Evolutionary conservation across 208 protist species (phyloP).

Genomic region (Acanthamoeba rhysodes): DNA sequence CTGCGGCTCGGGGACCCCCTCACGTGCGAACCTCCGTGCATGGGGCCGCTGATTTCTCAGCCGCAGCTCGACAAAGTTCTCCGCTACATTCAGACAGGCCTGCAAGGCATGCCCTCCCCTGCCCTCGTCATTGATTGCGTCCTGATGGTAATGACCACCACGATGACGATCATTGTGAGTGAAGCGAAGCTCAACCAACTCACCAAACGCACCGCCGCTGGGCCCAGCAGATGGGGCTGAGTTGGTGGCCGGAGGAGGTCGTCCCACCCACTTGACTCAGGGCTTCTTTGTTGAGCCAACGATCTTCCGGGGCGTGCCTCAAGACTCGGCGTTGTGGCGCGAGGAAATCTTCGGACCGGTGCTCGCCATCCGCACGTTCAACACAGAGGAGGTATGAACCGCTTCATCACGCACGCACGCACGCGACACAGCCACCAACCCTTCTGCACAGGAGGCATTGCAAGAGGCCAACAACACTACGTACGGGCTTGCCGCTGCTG

Average conservation of each 20-base stretch:
- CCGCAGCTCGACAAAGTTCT: conserved; percentile 35
- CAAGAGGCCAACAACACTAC: conserved; percentile 36
- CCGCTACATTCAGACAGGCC: conserved; percentile 13
- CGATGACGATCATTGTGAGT: neutral
- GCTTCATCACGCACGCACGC: neutral
- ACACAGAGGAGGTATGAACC: neutral
- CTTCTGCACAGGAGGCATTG: conserved; percentile 27
- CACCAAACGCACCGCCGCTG: neutral
- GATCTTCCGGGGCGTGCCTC: conserved; percentile 32
- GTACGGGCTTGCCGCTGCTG: conserved; percentile 68
- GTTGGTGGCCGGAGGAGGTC: conserved; percentile 14
- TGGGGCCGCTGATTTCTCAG: conserved; percentile 43
- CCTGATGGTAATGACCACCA: neutral
- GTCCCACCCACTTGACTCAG: neutral
- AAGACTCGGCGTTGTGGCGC: neutral
- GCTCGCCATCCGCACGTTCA: conserved; percentile 46
- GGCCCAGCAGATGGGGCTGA: neutral
- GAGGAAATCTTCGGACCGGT: conserved; percentile 74
- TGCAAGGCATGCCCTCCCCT: neutral
- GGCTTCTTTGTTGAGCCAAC: conserved; percentile 66
- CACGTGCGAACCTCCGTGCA: neutral
- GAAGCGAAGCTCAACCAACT: neutral
- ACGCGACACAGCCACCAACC: neutral
- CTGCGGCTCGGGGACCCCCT: conserved; percentile 26
- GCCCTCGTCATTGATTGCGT: neutral